Conservation (phyloP, 148 eudicot genomes). For the Amaranthus cruentus region DNA sequence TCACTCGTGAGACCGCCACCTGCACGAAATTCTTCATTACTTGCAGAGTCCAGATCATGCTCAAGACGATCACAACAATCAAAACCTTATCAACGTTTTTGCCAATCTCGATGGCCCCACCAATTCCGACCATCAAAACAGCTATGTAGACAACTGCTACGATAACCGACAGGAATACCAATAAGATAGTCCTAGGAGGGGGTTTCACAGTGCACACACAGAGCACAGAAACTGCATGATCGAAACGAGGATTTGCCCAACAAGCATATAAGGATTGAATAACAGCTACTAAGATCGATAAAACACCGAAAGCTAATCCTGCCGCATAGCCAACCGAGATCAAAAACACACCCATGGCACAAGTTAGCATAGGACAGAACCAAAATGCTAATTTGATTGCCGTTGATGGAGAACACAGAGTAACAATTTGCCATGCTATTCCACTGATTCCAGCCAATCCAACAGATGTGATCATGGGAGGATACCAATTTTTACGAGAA, state of each 20-base stretch:
- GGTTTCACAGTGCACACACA: conserved; percentile 22
- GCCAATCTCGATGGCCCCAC: conserved; percentile 41
- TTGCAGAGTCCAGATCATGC: conserved; percentile 42
- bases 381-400: conserved; percentile 42
- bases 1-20: conserved; percentile 45
- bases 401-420: conserved; percentile 20
- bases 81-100: conserved; percentile 9
- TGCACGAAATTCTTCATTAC: conserved; percentile 47
- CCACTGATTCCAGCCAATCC: conserved; percentile 32
- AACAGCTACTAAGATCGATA: conserved; percentile 34
- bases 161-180: conserved; percentile 14
- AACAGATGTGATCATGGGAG: conserved; percentile 36
- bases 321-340: conserved; percentile 33
- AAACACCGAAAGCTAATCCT: conserved; percentile 37
- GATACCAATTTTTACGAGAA: conserved; percentile 44
- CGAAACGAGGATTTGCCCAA: conserved; percentile 50
- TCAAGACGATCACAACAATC: conserved; percentile 22
- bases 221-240: conserved; percentile 33
- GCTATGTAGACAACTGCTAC: conserved; percentile 26
- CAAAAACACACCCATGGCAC: conserved; percentile 44
- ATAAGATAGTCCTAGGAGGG: conserved; percentile 23
- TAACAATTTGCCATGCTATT: conserved; percentile 31
- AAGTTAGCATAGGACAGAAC: conserved; percentile 51
- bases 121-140: conserved; percentile 47
- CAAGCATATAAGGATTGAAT: conserved; percentile 50